Conservation (phyloP, 345 rosid species). For the Eutrema heterophyllum region DNA sequence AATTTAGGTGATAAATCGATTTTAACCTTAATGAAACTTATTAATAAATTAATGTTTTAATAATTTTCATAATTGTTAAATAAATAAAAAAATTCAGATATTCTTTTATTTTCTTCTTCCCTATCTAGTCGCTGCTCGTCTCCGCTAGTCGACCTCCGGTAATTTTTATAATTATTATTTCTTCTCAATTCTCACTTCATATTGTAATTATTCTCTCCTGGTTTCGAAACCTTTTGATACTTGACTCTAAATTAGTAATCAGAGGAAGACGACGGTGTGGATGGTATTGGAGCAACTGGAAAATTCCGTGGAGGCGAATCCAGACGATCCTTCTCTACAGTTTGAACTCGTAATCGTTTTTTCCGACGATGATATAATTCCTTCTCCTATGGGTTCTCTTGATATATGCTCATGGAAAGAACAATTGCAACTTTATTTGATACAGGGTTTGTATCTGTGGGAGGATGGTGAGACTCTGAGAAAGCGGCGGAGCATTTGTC, state of each 20-base stretch:
- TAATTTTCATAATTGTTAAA: too few species aligned
- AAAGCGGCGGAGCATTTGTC: slow-evolving; percentile 74
- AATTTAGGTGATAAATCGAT: too few species aligned
- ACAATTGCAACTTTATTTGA: neutral
- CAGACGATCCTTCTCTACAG: slow-evolving; percentile 62
- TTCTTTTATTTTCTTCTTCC: too few species aligned
- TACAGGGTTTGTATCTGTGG: slow-evolving; percentile 77
- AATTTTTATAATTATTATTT: neutral
- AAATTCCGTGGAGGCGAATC: slow-evolving; percentile 55
- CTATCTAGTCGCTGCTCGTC: too few species aligned
- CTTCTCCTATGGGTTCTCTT: neutral
- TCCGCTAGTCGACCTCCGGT: too few species aligned
- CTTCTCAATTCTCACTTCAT: neutral
- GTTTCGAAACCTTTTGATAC: neutral
- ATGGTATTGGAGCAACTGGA: slow-evolving; percentile 37
- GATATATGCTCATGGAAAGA: neutral
- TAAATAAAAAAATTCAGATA: too few species aligned
- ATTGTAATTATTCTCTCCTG: neutral
- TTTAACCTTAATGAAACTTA: too few species aligned
- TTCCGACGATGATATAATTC: neutral
- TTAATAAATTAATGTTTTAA: too few species aligned
- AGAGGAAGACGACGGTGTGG: slow-evolving; percentile 25
- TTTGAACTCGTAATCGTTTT: slow-evolving; percentile 48
- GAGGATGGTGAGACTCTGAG: slow-evolving; percentile 40
- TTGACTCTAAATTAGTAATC: neutral